Evolutionary conservation across 2,329 filamentous ascomycete genomes (phyloP).

Genomic region (Fusarium sp.): DNA sequence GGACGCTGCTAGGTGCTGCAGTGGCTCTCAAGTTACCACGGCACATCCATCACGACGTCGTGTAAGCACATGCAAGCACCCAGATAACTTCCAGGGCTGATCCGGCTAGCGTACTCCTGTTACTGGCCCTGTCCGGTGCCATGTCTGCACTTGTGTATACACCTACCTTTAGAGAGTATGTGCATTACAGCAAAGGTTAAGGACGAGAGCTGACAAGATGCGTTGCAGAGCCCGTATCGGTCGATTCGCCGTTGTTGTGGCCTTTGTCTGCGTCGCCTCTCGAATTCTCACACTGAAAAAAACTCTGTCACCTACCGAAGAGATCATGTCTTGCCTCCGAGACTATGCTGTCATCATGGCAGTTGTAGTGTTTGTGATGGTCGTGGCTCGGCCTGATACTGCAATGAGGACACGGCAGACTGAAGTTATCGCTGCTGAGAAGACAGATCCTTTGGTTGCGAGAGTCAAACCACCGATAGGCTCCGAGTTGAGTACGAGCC

Average conservation of each 20-base stretch:
- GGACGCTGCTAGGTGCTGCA: constrained; percentile 36
- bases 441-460: not conserved
- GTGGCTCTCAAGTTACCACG: constrained; percentile 33
- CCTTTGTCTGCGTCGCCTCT: constrained; percentile 21
- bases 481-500: constrained; percentile 7
- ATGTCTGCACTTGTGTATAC: constrained; percentile 29
- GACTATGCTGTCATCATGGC: constrained; percentile 27
- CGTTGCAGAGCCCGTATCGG: constrained; percentile 36
- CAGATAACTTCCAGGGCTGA: constrained; percentile 21
- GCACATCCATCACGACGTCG: constrained; percentile 22
- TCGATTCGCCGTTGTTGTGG: constrained; percentile 19
- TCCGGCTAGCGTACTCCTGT: constrained; percentile 21
- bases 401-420: not conserved
- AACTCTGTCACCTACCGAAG: constrained; percentile 5
- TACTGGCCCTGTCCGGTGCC: constrained; percentile 32
- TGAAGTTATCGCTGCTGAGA: constrained; percentile 22
- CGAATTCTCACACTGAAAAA: constrained; percentile 8
- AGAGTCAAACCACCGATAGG: not conserved
- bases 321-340: constrained; percentile 28
- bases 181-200: not conserved
- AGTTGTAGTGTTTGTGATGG: constrained; percentile 19
- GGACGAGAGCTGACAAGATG: constrained; percentile 32
- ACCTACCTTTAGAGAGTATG: constrained; percentile 39
- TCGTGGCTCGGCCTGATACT: constrained; percentile 8
- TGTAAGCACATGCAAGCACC: constrained; percentile 30